Evolutionary conservation across 495 filamentous ascomycete species (phyloP).

Genomic region (Aspergillus biplanus): DNA sequence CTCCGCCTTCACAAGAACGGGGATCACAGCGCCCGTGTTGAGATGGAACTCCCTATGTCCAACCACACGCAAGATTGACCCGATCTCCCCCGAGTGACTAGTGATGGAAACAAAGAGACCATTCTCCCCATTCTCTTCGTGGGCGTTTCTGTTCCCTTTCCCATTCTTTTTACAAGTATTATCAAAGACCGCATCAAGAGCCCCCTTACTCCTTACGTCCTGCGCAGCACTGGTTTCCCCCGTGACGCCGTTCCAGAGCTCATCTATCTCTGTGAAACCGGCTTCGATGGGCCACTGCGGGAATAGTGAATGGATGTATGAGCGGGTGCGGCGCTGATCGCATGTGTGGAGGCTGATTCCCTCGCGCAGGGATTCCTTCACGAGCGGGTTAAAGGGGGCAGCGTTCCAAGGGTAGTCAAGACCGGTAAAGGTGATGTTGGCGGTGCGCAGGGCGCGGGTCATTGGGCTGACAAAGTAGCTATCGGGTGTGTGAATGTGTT

Average conservation of each 20-base stretch:
- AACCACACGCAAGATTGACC: constrained; percentile 58
- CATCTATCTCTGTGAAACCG: constrained; percentile 64
- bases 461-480: constrained; percentile 72
- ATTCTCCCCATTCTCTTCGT: constrained; percentile 37
- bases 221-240: constrained; percentile 59
- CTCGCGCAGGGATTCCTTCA: constrained; percentile 77
- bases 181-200: constrained; percentile 66
- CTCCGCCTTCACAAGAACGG: constrained; percentile 66
- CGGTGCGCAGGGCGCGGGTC: constrained; percentile 67
- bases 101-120: constrained; percentile 67
- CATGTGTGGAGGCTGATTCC: constrained; percentile 77
- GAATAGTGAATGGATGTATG: constrained; percentile 59
- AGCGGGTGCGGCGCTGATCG: constrained; percentile 64
- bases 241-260: constrained; percentile 59
- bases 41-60: constrained; percentile 64
- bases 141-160: neutral
- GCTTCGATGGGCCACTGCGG: constrained; percentile 64
- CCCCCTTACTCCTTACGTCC: constrained; percentile 54
- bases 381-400: constrained; percentile 57
- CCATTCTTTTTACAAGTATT: neutral
- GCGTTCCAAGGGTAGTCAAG: constrained; percentile 52
- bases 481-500: constrained; percentile 65
- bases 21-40: constrained; percentile 70
- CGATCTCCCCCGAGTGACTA: constrained; percentile 69
- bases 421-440: constrained; percentile 60